Evolutionary conservation across 768 basidiomycete genomes (phyloP).

Genomic region (Candolleomyces eurysporus): DNA sequence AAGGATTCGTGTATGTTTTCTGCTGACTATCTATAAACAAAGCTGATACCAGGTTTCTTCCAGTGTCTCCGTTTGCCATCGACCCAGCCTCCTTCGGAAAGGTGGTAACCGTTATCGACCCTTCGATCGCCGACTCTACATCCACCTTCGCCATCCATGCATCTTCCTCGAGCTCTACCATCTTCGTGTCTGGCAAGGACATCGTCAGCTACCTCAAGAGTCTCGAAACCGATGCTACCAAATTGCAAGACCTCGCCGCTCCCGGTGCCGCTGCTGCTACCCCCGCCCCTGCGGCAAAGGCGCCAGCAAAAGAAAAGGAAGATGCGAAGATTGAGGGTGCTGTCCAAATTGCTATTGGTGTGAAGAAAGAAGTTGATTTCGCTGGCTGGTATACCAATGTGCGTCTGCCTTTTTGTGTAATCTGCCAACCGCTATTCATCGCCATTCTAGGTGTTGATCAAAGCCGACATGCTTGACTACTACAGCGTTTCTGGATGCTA

Average conservation of each 20-base stretch:
- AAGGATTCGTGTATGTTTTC: constrained; percentile 78
- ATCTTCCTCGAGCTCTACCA: constrained; percentile 62
- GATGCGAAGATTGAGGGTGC: constrained; percentile 84
- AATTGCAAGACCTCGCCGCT: constrained; percentile 76
- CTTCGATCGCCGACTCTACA: constrained; percentile 69
- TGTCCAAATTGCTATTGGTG: constrained; percentile 89
- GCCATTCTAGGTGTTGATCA: constrained; percentile 77
- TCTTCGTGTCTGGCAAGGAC: constrained; percentile 79
- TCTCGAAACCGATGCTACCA: constrained; percentile 64
- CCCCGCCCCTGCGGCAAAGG: constrained; percentile 37
- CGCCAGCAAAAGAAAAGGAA: constrained; percentile 57
- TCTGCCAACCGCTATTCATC: constrained; percentile 4
- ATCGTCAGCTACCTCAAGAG: constrained; percentile 68
- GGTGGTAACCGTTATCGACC: constrained; percentile 73
- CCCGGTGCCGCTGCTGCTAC: constrained; percentile 45
- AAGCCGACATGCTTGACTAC: constrained; percentile 99
- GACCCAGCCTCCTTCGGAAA: constrained; percentile 63
- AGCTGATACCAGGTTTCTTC: background rate
- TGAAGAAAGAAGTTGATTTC: constrained; percentile 96
- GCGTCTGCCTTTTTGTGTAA: constrained; percentile 19
- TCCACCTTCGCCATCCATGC: constrained; percentile 76
- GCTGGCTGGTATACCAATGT: constrained; percentile 93
- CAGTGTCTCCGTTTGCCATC: constrained; percentile 83
- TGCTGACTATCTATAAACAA: background rate
- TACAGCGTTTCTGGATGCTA: constrained; percentile 99